These are phyloP conservation scores for Penicillium sp. DNA, from an alignment of 2,329 filamentous ascomycete genomes.

Conservation along the genomic window DNA sequence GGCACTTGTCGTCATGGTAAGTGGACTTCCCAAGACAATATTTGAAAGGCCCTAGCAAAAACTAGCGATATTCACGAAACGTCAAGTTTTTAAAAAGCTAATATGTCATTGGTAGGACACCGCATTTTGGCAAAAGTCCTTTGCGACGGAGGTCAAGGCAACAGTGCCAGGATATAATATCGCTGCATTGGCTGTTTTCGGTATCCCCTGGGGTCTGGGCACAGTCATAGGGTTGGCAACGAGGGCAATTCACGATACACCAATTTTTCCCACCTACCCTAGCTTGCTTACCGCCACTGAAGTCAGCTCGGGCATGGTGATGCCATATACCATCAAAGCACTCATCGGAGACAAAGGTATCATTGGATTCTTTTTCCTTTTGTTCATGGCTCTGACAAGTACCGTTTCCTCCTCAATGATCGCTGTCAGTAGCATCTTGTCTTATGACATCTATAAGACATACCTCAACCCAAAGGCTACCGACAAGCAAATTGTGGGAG, in stretches of 20 bases:
- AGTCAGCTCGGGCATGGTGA: slow-evolving; percentile 46
- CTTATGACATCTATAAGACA: slow-evolving; percentile 51
- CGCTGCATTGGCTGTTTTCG: slow-evolving; percentile 45
- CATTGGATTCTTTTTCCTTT: slow-evolving; percentile 45
- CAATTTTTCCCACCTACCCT: slow-evolving; percentile 47
- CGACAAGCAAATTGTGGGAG: slow-evolving; percentile 41
- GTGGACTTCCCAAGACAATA: background rate
- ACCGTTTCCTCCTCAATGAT: slow-evolving; percentile 52
- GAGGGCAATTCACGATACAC: slow-evolving; percentile 46
- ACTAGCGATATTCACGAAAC: background rate
- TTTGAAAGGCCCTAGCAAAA: too few relatives aligned
- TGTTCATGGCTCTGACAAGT: slow-evolving; percentile 53
- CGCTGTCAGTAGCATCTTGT: slow-evolving; percentile 51
- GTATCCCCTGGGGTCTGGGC: slow-evolving; percentile 48
- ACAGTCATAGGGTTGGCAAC: slow-evolving; percentile 48
- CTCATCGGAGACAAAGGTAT: slow-evolving; percentile 45
- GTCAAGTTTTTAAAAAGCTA: background rate
- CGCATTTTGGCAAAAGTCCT: slow-evolving; percentile 54
- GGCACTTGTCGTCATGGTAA: slow-evolving; percentile 49
- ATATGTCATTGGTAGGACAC: slow-evolving; percentile 36
- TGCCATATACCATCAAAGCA: slow-evolving; percentile 47
- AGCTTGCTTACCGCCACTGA: slow-evolving; percentile 38
- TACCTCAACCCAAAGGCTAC: slow-evolving; percentile 49
- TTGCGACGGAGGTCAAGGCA: slow-evolving; percentile 47
- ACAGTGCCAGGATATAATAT: slow-evolving; percentile 50